Percentiles rank a stretch among this genome's conserved stretches.
Conservation (phyloP, 2,329 filamentous ascomycete species). For the Fusarium sp. region DNA sequence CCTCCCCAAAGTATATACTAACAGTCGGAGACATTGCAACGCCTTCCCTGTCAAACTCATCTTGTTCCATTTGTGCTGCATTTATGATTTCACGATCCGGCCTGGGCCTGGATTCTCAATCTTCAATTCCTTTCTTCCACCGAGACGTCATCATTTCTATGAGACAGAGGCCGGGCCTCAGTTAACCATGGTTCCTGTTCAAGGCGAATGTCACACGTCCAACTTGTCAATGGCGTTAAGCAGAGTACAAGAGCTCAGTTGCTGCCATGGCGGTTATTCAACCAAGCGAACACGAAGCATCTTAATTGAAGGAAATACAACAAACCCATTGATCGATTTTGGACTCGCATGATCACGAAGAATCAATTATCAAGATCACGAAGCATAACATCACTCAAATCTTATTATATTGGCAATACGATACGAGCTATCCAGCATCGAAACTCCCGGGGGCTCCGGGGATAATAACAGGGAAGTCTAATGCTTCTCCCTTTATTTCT, state of each 20-base stretch:
- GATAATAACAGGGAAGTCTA: background rate
- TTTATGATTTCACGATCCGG: slow-evolving; percentile 20
- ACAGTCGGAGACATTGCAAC: slow-evolving; percentile 29
- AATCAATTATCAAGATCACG: background rate
- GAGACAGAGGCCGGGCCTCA: slow-evolving; percentile 17
- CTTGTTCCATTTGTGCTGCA: slow-evolving; percentile 35
- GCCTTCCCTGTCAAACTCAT: slow-evolving; percentile 38
- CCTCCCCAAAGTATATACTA: slow-evolving; percentile 33
- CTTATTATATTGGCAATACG: slow-evolving; percentile 12
- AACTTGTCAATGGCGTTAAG: background rate
- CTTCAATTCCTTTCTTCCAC: slow-evolving; percentile 21
- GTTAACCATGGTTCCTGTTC: background rate
- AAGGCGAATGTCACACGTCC: slow-evolving; percentile 8
- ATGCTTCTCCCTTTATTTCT: slow-evolving; percentile 23
- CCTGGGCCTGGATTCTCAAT: slow-evolving; percentile 2
- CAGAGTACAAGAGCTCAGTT: background rate
- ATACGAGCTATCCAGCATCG: slow-evolving; percentile 9
- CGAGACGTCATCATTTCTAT: slow-evolving; percentile 31
- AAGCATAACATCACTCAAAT: slow-evolving; percentile 16
- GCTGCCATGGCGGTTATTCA: background rate
- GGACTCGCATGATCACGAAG: background rate
- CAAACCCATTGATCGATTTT: background rate
- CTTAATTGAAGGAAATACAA: background rate
- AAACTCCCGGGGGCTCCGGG: slow-evolving; percentile 19
- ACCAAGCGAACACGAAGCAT: background rate